Conservation (phyloP, 2,329 filamentous ascomycete genomes). For the Tolypocladium ovalisporum region DNA sequence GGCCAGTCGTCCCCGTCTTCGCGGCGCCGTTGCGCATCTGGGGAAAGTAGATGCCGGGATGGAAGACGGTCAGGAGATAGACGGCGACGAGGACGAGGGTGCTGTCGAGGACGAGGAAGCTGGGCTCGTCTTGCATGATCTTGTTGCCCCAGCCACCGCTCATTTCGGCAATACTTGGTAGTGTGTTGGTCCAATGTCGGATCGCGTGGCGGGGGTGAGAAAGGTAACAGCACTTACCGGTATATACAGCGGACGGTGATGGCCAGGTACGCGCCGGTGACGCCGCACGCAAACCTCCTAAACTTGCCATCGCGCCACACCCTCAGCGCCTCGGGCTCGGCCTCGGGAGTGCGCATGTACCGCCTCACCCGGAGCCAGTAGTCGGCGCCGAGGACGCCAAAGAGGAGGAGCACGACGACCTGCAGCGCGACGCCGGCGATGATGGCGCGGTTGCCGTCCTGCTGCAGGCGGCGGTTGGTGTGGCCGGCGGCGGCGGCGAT, state of each 20-base stretch:
- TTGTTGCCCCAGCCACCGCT: conserved; percentile 51
- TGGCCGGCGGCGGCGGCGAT: conserved; percentile 38
- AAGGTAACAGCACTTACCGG: conserved; percentile 21
- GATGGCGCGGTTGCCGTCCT: conserved; percentile 38
- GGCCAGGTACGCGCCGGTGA: conserved; percentile 30
- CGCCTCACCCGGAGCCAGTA: conserved; percentile 31
- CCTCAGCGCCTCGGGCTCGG: conserved; percentile 15
- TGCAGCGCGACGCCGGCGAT: conserved; percentile 44
- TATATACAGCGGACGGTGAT: conserved; percentile 44
- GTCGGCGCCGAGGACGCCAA: conserved; percentile 32
- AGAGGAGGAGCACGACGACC: conserved; percentile 36
- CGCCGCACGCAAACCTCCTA: conserved; percentile 30
- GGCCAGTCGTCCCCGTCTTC: conserved; percentile 9
- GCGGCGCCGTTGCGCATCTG: conserved; percentile 31
- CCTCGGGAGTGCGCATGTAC: conserved; percentile 24
- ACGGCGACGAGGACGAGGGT: conserved; percentile 39
- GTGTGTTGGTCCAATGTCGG: background rate
- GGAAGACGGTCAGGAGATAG: conserved; percentile 38
- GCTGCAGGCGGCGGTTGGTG: conserved; percentile 25
- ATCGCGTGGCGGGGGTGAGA: no score
- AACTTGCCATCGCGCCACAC: conserved; percentile 34
- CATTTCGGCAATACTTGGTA: conserved; percentile 48
- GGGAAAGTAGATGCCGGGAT: conserved; percentile 44
- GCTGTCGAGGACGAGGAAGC: conserved; percentile 46
- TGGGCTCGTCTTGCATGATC: conserved; percentile 51